Conservation (phyloP, 805 yeast species). For the Grigorovia humatica region DNA sequence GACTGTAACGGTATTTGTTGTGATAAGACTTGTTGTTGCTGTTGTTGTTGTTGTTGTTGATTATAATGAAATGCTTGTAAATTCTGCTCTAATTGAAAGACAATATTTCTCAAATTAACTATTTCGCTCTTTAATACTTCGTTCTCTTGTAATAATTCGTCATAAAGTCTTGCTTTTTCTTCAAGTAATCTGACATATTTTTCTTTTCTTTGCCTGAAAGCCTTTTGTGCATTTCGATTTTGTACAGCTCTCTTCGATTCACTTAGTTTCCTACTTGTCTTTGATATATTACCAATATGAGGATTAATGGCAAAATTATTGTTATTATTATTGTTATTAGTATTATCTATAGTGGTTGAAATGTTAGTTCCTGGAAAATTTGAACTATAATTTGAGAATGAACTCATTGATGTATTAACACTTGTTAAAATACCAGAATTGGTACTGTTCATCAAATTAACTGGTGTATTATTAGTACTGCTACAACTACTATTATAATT, state of each 20-base stretch:
- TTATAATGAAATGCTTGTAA: neutral
- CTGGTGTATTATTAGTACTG: neutral
- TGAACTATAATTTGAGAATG: neutral
- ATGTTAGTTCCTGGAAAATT: neutral
- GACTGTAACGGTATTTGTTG: neutral
- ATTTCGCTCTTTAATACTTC: constrained; percentile 5
- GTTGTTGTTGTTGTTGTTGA: neutral
- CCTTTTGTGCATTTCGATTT: constrained; percentile 83
- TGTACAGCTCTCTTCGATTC: constrained; percentile 80
- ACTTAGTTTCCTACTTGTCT: constrained; percentile 1
- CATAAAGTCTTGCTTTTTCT: constrained; percentile 51
- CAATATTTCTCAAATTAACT: constrained; percentile 1
- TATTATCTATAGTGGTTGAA: neutral
- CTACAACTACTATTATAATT: neutral
- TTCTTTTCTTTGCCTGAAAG: constrained; percentile 79
- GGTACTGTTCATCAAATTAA: neutral
- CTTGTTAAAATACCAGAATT: neutral
- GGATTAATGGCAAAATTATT: neutral
- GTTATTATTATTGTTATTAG: neutral
- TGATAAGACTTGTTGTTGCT: neutral
- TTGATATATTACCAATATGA: neutral
- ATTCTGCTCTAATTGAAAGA: constrained; percentile 4
- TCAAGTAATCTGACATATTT: constrained; percentile 71
- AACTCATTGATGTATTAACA: neutral
- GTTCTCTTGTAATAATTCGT: constrained; percentile 43